phyloP scores from a whole-genome alignment of 169 alveolate genomes.

The Eimeria falciformis region DNA sequence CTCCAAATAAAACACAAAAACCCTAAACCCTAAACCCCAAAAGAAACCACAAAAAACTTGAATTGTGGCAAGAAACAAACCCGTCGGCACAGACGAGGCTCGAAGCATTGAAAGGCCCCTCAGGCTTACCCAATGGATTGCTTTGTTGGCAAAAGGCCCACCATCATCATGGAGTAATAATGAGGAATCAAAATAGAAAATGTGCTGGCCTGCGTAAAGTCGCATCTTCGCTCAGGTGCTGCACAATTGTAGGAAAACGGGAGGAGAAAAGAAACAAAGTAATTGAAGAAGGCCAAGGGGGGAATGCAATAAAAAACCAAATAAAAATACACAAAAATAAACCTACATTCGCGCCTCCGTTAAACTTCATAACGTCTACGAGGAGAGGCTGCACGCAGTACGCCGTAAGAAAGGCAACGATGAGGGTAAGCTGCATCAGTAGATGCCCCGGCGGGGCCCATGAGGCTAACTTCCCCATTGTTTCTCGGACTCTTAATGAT shows the following conservation, averaged over 20 bases:
- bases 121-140: background rate
- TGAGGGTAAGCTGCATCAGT: conserved; percentile 27
- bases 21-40: background rate
- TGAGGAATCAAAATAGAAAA: conserved; percentile 83
- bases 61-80: too few relatives aligned
- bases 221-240: background rate
- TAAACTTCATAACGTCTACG: conserved; percentile 73
- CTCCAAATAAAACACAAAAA: background rate
- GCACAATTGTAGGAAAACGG: background rate
- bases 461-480: background rate
- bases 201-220: conserved; percentile 79
- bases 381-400: conserved; percentile 78
- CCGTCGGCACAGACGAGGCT: too few relatives aligned
- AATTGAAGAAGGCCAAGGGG: background rate
- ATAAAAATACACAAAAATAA: too few relatives aligned
- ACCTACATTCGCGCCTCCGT: conserved; percentile 79
- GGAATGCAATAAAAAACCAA: background rate
- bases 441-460: background rate
- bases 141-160: conserved; percentile 68
- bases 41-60: background rate
- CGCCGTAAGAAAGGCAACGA: conserved; percentile 63
- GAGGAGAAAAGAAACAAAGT: background rate
- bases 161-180: conserved; percentile 83
- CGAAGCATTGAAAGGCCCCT: too few relatives aligned
- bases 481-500: too few relatives aligned